Conservation (phyloP, 2,329 filamentous ascomycete genomes). For the Fusarium sp. region DNA sequence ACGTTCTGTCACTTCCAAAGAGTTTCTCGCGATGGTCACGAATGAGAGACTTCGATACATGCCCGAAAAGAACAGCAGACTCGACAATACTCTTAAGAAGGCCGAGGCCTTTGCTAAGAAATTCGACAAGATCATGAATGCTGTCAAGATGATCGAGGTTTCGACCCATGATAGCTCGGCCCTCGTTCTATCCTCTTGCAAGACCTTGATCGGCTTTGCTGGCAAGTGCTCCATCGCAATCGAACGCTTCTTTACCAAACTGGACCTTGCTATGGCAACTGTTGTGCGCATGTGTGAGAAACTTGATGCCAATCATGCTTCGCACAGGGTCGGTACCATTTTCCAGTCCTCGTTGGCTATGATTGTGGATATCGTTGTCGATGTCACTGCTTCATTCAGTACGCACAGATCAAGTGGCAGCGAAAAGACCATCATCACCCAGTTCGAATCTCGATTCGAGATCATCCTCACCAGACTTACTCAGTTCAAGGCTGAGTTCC, state of each 20-base stretch:
- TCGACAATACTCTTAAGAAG: neutral
- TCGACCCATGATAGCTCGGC: slow-evolving; percentile 7
- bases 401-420: neutral
- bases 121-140: slow-evolving; percentile 11
- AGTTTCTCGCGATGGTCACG: neutral
- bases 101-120: neutral
- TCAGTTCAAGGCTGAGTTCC: slow-evolving; percentile 4
- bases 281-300: neutral
- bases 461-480: neutral
- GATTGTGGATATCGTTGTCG: slow-evolving; percentile 2
- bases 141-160: slow-evolving; percentile 1
- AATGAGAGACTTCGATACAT: slow-evolving; percentile 11
- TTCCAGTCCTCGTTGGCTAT: slow-evolving; percentile 8
- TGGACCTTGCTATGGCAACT: neutral
- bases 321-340: neutral
- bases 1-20: neutral
- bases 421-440: neutral
- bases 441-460: slow-evolving; percentile 3
- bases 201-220: neutral
- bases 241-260: neutral
- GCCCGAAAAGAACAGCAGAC: neutral
- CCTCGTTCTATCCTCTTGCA: slow-evolving; percentile 1
- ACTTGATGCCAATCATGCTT: neutral
- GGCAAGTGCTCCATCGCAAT: neutral
- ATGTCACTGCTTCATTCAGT: neutral